These are phyloP conservation scores for Cladophialophora yegresii DNA, from an alignment of 2,329 filamentous ascomycete species.

Conservation along the genomic window DNA sequence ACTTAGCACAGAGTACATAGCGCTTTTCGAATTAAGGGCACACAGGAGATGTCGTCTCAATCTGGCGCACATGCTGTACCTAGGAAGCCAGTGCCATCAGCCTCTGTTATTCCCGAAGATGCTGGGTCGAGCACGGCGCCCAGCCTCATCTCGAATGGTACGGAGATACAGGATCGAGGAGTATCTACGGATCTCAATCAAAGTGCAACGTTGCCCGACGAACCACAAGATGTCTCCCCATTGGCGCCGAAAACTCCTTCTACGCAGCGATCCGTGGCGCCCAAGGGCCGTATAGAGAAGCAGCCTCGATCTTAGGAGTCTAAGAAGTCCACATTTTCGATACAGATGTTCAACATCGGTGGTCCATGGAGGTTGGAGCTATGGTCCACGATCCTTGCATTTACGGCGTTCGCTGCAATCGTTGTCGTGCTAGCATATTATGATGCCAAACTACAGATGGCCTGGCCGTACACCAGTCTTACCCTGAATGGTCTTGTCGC, in stretches of 20 bases:
- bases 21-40: neutral
- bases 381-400: neutral
- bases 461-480: neutral
- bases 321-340: neutral
- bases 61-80: neutral
- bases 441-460: neutral
- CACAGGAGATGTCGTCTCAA: neutral
- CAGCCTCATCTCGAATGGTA: neutral
- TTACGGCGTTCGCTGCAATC: neutral
- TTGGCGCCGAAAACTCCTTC: neutral
- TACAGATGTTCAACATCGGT: neutral
- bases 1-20: neutral
- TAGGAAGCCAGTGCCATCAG: neutral
- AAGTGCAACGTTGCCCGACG: neutral
- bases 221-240: neutral
- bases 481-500: constrained; percentile 2
- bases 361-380: neutral
- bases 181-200: neutral
- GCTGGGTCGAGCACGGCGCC: neutral
- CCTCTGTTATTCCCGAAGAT: neutral
- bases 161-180: neutral
- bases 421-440: constrained; percentile 3
- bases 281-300: neutral
- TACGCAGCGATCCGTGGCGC: neutral
- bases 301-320: neutral